Evolutionary conservation across 495 filamentous ascomycete genomes (phyloP).

Genomic region (Talaromyces stipitatus): DNA sequence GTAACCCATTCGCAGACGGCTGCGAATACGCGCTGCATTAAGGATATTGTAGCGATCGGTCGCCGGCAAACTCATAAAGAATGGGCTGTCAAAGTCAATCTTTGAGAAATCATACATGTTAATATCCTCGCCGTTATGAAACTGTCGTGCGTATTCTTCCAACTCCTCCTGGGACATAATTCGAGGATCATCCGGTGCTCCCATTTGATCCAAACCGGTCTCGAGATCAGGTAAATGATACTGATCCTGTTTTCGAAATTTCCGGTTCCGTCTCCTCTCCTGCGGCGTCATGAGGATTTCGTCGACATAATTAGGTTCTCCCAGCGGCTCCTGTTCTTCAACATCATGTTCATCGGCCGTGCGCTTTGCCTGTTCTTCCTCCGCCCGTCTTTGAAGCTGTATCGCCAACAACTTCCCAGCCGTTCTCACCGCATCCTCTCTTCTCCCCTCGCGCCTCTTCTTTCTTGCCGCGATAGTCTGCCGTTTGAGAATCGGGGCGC

Average conservation of each 20-base stretch:
- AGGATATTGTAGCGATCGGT: slow-evolving; percentile 95
- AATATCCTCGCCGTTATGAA: slow-evolving; percentile 88
- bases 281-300: slow-evolving; percentile 73
- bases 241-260: slow-evolving; percentile 83
- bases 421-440: slow-evolving; percentile 87
- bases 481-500: slow-evolving; percentile 82
- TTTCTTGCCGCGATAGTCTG: slow-evolving; percentile 80
- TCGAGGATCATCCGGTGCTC: slow-evolving; percentile 79
- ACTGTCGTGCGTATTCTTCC: slow-evolving; percentile 86
- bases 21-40: slow-evolving; percentile 82
- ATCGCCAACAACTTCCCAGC: slow-evolving; percentile 85
- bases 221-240: slow-evolving; percentile 89
- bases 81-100: slow-evolving; percentile 91
- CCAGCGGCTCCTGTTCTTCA: slow-evolving; percentile 59
- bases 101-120: slow-evolving; percentile 98
- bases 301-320: slow-evolving; percentile 78
- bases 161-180: slow-evolving; percentile 93
- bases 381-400: slow-evolving; percentile 82
- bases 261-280: slow-evolving; percentile 65
- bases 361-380: slow-evolving; percentile 68
- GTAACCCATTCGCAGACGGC: slow-evolving; percentile 85
- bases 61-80: slow-evolving; percentile 83
- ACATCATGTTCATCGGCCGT: slow-evolving; percentile 39
- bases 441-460: slow-evolving; percentile 71
- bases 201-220: slow-evolving; percentile 71